Evolutionary conservation across 1,284 basidiomycete genomes (phyloP).

Genomic region (Xanthoconium separans): DNA sequence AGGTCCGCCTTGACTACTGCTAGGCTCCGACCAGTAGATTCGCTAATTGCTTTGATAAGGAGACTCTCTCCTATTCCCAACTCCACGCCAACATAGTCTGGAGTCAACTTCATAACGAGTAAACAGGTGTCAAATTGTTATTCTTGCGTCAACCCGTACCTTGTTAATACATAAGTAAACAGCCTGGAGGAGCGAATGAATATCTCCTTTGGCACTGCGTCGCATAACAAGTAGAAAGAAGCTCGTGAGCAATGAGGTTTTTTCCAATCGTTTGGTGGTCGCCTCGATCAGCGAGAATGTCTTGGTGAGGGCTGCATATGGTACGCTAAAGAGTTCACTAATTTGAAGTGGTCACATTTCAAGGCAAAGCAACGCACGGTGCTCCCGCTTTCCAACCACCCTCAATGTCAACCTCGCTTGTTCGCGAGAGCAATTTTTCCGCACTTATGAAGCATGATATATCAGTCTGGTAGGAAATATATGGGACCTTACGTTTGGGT

Average conservation of each 20-base stretch:
- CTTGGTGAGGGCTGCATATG: conserved; percentile 89
- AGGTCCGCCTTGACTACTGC: conserved; percentile 88
- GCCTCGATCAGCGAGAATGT: conserved; percentile 90
- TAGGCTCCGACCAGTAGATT: conserved; percentile 88
- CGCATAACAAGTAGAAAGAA: conserved; percentile 90
- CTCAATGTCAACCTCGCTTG: conserved; percentile 72
- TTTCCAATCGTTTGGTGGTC: conserved; percentile 96
- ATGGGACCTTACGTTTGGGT: conserved; percentile 58
- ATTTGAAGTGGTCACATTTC: neutral
- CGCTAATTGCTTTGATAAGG: conserved; percentile 93
- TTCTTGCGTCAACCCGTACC: conserved; percentile 41
- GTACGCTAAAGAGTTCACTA: conserved; percentile 59
- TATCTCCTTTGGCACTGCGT: conserved; percentile 71
- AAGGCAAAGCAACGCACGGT: conserved; percentile 58
- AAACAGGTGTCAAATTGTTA: neutral
- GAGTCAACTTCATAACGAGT: conserved; percentile 65
- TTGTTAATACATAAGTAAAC: conserved; percentile 98
- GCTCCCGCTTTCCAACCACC: conserved; percentile 87
- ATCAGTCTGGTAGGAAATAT: neutral
- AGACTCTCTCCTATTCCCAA: conserved; percentile 96
- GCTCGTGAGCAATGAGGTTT: conserved; percentile 84
- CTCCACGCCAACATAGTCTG: conserved; percentile 95
- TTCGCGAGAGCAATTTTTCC: conserved; percentile 62
- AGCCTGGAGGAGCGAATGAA: conserved; percentile 75
- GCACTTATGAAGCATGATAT: conserved; percentile 48